phyloP scores from a whole-genome alignment of 148 eudicot species.

The Gaultheria prostrata region DNA sequence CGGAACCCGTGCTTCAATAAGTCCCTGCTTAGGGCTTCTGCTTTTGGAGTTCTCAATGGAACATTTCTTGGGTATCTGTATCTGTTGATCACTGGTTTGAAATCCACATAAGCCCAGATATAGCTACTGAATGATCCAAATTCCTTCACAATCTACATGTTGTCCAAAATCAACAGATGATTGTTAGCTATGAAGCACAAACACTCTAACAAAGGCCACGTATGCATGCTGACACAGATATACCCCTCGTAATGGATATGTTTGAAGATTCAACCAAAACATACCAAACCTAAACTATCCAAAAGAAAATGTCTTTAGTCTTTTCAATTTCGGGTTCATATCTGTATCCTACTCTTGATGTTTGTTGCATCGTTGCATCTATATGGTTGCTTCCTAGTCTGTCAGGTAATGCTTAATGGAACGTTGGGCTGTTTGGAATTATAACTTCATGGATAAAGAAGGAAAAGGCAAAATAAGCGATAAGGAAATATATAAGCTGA shows the following conservation, averaged over 20 bases:
- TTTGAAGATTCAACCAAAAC: neutral
- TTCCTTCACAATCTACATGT: slow-evolving; percentile 60
- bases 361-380: neutral
- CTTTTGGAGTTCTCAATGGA: slow-evolving; percentile 83
- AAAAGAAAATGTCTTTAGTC: neutral
- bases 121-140: slow-evolving; percentile 89
- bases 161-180: neutral
- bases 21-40: slow-evolving; percentile 88
- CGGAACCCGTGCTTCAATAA: slow-evolving; percentile 71
- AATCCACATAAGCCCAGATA: slow-evolving; percentile 79
- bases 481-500: neutral
- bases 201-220: neutral
- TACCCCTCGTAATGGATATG: neutral
- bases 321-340: neutral
- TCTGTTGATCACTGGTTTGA: slow-evolving; percentile 80
- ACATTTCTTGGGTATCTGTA: slow-evolving; percentile 82
- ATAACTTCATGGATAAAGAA: neutral
- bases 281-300: neutral
- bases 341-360: neutral
- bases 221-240: too few species aligned
- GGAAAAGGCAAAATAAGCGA: neutral
- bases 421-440: neutral
- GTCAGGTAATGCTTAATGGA: neutral
- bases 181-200: slow-evolving; percentile 3
- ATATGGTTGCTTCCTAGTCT: neutral